phyloP scores from a whole-genome alignment of 2,329 filamentous ascomycete genomes.

The Botrytis galanthina region DNA sequence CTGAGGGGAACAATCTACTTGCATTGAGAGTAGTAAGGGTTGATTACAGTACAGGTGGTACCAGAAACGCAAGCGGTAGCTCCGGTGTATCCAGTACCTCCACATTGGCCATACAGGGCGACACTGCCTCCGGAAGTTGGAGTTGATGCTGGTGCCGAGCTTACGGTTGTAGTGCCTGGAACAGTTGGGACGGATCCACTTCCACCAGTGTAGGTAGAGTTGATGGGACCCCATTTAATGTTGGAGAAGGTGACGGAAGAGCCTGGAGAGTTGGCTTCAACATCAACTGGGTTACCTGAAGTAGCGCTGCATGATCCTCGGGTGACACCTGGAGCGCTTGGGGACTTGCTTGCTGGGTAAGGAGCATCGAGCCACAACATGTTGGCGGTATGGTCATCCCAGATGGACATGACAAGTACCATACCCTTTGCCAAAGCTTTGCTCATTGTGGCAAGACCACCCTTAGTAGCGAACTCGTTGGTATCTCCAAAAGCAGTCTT shows the following conservation, averaged over 20 bases:
- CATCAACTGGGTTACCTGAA: slow-evolving; percentile 51
- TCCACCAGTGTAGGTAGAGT: slow-evolving; percentile 33
- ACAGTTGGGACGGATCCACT: slow-evolving; percentile 5
- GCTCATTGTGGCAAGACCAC: slow-evolving; percentile 56
- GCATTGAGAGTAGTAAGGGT: slow-evolving; percentile 30
- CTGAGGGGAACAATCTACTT: slow-evolving; percentile 11
- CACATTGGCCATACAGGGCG: slow-evolving; percentile 29
- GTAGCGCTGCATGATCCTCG: slow-evolving; percentile 54
- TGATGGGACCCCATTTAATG: slow-evolving; percentile 39
- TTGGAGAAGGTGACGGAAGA: slow-evolving; percentile 44
- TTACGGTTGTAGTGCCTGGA: background rate
- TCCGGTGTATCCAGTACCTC: slow-evolving; percentile 28
- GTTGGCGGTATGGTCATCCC: slow-evolving; percentile 57
- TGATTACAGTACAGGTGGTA: slow-evolving; percentile 25
- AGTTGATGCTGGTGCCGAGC: background rate
- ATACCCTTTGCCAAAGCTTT: slow-evolving; percentile 53
- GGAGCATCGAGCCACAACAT: slow-evolving; percentile 76
- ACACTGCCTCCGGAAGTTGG: slow-evolving; percentile 14
- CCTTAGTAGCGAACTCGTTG: slow-evolving; percentile 52
- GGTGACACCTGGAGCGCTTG: slow-evolving; percentile 47
- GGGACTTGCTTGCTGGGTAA: slow-evolving; percentile 52
- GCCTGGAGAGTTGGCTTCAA: slow-evolving; percentile 49
- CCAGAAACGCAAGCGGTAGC: slow-evolving; percentile 23
- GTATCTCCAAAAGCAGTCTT: slow-evolving; percentile 56
- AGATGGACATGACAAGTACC: slow-evolving; percentile 64